These are phyloP conservation scores for Boletus mariae DNA, from an alignment of 1,284 basidiomycete species.

Conservation along the genomic window DNA sequence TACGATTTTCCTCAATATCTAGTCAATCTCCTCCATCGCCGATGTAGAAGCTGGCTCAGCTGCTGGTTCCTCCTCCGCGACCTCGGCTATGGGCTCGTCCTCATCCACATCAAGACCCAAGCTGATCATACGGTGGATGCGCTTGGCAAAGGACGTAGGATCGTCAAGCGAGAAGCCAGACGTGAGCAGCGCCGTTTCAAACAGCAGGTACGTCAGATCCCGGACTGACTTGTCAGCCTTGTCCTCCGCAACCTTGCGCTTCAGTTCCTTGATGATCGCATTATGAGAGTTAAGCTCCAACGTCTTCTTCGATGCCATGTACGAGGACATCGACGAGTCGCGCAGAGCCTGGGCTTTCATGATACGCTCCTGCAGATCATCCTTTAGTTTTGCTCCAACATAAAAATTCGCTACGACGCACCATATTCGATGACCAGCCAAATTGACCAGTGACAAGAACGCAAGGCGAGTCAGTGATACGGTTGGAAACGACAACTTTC, in stretches of 20 bases:
- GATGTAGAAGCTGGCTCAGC: slow-evolving; percentile 61
- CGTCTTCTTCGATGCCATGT: slow-evolving; percentile 99
- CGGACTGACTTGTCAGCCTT: slow-evolving; percentile 98
- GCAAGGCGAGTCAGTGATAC: slow-evolving; percentile 94
- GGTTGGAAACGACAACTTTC: slow-evolving; percentile 98
- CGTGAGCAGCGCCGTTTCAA: slow-evolving; percentile 94
- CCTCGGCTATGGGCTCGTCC: slow-evolving; percentile 43
- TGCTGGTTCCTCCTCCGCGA: slow-evolving; percentile 37
- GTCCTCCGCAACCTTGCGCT: slow-evolving; percentile 92
- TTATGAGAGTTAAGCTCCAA: slow-evolving; percentile 96
- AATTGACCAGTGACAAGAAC: slow-evolving; percentile 98
- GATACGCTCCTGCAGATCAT: slow-evolving; percentile 75
- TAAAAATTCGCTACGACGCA: slow-evolving; percentile 29
- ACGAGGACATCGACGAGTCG: slow-evolving; percentile 98
- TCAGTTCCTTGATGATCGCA: slow-evolving; percentile 95
- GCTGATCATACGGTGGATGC: slow-evolving; percentile 96
- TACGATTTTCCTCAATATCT: slow-evolving; percentile 29
- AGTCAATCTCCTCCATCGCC: slow-evolving; percentile 86
- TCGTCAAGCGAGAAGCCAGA: slow-evolving; percentile 96
- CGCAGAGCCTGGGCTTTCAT: slow-evolving; percentile 99
- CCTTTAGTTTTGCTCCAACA: slow-evolving; percentile 7
- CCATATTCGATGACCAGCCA: slow-evolving; percentile 99
- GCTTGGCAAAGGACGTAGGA: slow-evolving; percentile 91
- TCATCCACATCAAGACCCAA: slow-evolving; percentile 84
- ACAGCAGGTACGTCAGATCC: slow-evolving; percentile 92